Conservation (phyloP, 768 basidiomycete genomes). For the Termitomyces sp. region DNA sequence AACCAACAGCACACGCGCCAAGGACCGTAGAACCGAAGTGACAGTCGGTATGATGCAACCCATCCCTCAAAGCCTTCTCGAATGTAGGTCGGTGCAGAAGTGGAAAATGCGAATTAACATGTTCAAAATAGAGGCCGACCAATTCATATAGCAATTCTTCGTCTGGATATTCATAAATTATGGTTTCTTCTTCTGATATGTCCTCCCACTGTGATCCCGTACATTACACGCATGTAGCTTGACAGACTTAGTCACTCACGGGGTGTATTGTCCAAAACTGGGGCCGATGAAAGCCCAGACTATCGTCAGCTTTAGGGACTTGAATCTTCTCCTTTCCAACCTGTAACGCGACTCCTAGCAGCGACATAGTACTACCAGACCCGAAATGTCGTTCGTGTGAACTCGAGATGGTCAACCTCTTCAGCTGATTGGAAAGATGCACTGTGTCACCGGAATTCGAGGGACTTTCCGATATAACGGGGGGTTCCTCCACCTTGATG, state of each 20-base stretch:
- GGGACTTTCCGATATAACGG: background rate
- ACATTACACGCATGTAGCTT: background rate
- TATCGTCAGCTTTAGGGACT: background rate
- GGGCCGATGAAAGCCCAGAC: slow-evolving; percentile 4
- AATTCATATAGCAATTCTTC: slow-evolving; percentile 41
- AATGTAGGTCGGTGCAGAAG: slow-evolving; percentile 69
- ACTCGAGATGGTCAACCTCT: slow-evolving; percentile 9
- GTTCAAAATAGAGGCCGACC: slow-evolving; percentile 52
- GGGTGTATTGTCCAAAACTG: slow-evolving; percentile 14
- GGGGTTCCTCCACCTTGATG: background rate
- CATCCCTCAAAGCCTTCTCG: slow-evolving; percentile 36
- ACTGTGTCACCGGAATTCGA: slow-evolving; percentile 1
- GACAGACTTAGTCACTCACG: slow-evolving; percentile 4
- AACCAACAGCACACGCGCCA: slow-evolving; percentile 57
- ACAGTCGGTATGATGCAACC: slow-evolving; percentile 41
- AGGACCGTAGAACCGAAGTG: slow-evolving; percentile 55
- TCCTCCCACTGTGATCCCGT: slow-evolving; percentile 32
- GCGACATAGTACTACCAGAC: slow-evolving; percentile 13
- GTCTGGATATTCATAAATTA: slow-evolving; percentile 36
- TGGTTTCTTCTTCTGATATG: slow-evolving; percentile 16
- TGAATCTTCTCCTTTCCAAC: slow-evolving; percentile 9
- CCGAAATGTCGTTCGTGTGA: slow-evolving; percentile 14
- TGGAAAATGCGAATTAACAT: slow-evolving; percentile 46
- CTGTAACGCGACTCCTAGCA: slow-evolving; percentile 14
- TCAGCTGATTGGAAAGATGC: slow-evolving; percentile 11